Evolutionary conservation across 148 eudicot species (phyloP), one percentile per base, ranked within the genome.

Genomic region (Diospyros kaki): DNA sequence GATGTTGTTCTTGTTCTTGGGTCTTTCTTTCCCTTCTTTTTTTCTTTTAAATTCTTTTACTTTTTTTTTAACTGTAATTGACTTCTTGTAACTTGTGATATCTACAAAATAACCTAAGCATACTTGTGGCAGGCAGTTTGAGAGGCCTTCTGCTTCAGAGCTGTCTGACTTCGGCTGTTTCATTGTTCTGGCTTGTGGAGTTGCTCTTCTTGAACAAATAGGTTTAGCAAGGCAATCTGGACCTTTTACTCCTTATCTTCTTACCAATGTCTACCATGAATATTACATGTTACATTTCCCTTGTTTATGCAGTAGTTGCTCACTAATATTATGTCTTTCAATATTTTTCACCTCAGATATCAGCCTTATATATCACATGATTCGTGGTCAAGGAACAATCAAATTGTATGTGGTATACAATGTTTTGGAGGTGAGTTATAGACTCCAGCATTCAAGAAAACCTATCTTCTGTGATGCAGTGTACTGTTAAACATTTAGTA

Each of bases 361-460:
- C 88, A 94, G 98, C 81, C 90, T 92, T 73, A 94, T 94, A 84
- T 94, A 94, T 87, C 98, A 94, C 84, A 94, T 94, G 98, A 92
- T 94, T 63, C 97, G 96, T 59, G 98, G 98, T 68, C 97, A 94
- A 89, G 97, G 96, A 80, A 90, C 89, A 53, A 86, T 94, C 80
- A 94, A 92, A 77, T 92, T 94, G 42, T 94, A 94, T 73, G 98
- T 94, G 72, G 93, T 95, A 74, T 95, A 95, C 89, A 95, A 95
- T 83, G 97, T 95, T 74, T 81, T 95, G 79, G 98, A 95, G 97
- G 98, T 92, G 78, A 75, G 83, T 69, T 66, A 66, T 55, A 15
- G 45, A 44, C 46, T 76, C 66, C 39, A 65, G 50, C 68, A 75
- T 9, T 64, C 58, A 62, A 59, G 74, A 59, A n/a, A 46, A 48